phyloP scores from a whole-genome alignment of 2,329 filamentous ascomycete genomes.

The Ilyonectria robusta region DNA sequence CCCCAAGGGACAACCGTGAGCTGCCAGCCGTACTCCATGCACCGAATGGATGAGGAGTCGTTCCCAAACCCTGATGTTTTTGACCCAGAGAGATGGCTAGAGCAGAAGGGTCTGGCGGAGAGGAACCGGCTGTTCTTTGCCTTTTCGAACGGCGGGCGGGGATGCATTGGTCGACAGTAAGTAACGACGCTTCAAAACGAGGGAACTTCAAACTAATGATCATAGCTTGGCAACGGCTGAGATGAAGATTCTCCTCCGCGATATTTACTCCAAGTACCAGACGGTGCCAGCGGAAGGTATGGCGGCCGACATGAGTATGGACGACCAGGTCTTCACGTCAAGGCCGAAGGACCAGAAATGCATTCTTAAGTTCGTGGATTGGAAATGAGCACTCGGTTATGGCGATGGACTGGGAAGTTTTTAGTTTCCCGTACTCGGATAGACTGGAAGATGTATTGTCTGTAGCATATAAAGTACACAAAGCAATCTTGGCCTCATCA shows the following conservation, averaged over 20 bases:
- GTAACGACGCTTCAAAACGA: neutral
- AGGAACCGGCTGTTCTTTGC: constrained; percentile 35
- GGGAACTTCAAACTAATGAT: neutral
- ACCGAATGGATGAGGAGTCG: constrained; percentile 20
- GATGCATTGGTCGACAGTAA: constrained; percentile 40
- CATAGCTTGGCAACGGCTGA: constrained; percentile 33
- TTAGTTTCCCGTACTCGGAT: neutral
- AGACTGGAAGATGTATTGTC: neutral
- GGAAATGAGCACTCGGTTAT: constrained; percentile 16
- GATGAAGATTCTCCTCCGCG: constrained; percentile 34
- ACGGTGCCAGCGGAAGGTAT: constrained; percentile 21
- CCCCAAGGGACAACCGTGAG: constrained; percentile 34
- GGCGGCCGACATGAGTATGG: constrained; percentile 32
- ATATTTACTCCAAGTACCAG: constrained; percentile 25
- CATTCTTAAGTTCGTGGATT: constrained; percentile 27
- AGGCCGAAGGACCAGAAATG: constrained; percentile 37
- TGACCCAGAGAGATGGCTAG: constrained; percentile 31
- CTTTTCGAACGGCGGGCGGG: constrained; percentile 32
- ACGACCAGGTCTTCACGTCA: constrained; percentile 38
- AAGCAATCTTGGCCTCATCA: neutral
- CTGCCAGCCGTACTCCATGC: constrained; percentile 36
- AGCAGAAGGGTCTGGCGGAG: constrained; percentile 18
- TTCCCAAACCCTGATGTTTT: constrained; percentile 32
- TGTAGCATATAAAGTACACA: neutral
- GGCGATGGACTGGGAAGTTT: neutral